A percentile compares a stretch with the other conserved stretches of the same genome.
Conservation (phyloP, 805 yeast species). For the Ogataea populi-albae region DNA sequence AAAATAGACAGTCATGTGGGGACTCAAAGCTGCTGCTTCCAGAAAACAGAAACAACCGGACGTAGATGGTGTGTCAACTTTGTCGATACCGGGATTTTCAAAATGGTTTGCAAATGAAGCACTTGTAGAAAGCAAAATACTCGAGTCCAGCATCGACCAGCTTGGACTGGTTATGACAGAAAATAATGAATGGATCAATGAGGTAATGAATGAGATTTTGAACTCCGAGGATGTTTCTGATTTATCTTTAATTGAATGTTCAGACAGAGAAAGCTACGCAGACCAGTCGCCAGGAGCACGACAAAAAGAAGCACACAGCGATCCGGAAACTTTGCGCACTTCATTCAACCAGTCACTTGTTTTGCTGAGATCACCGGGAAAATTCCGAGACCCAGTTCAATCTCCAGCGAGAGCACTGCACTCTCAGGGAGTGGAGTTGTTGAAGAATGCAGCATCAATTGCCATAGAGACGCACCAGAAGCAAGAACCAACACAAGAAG, state of each 20-base stretch:
- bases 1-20: no score
- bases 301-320: background rate
- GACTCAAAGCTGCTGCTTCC: conserved; percentile 23
- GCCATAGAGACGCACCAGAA: conserved; percentile 7
- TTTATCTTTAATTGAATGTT: conserved; percentile 7
- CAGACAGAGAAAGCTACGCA: conserved; percentile 1
- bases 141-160: conserved; percentile 24
- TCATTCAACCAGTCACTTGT: conserved; percentile 13
- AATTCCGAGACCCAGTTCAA: conserved; percentile 11
- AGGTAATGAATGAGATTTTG: conserved; percentile 25
- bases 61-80: conserved; percentile 11
- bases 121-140: conserved; percentile 23
- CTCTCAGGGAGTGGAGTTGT: conserved; percentile 17
- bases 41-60: conserved; percentile 12
- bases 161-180: conserved; percentile 24
- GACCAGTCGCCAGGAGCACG: background rate
- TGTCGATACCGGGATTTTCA: conserved; percentile 30
- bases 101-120: conserved; percentile 34
- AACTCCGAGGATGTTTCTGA: conserved; percentile 12
- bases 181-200: conserved; percentile 31
- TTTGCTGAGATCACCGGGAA: conserved; percentile 25
- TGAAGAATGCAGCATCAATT: conserved; percentile 16
- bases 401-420: conserved; percentile 21
- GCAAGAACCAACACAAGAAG: background rate
- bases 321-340: background rate